Evolutionary conservation across 371 early-diverging fungal species (phyloP), one percentile per base, ranked within the genome.

Genomic region (Zancudomyces culisetae): DNA sequence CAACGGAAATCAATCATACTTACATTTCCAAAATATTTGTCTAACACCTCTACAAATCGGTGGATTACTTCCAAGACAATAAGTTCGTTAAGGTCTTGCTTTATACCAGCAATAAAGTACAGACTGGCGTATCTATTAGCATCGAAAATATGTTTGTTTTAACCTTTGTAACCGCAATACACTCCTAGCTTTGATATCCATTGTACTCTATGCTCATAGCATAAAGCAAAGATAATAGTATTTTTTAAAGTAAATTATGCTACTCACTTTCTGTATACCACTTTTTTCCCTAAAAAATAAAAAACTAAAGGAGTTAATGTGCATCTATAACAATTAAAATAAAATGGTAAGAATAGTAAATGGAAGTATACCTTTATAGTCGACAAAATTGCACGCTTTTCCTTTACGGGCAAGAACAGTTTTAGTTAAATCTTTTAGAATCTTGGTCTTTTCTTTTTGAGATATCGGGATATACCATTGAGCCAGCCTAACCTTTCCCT

Each of bases 371-470:
- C 87, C 88, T 75, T 88, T 89, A 64, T 90, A 92, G 70, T 96
- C 95, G 52, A 97, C 66, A 57, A 97, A 92, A 60, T 97, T 97
- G 70, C 95, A 95, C 86, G 92, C 89, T 66, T 91, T 92, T 13
- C 90, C 76, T 61, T 83, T 72, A 60, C 98, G 70, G 43, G 86
- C 72, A 13, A 97, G 73, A 1, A 96, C 93, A 20, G 87, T 74
- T 50, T 85, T 83, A 39, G 85, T 83, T 27, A 92, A 89, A 53
- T 97, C 93, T 65, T 91, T 93, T 45, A 92, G 79, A 57, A 87
- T 88, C 66, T 93, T 93, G 43, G 77, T 63, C 66, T 92, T 95
- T 60, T 95, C 94, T 70, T 92, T 94, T 19, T 74, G 74, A 39
- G 82, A 71, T 58, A 92, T 74, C 27, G 91, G 87, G 4, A 78